Evolutionary conservation across 306 rosid species (phyloP).

Genomic region (Rosa persica): DNA sequence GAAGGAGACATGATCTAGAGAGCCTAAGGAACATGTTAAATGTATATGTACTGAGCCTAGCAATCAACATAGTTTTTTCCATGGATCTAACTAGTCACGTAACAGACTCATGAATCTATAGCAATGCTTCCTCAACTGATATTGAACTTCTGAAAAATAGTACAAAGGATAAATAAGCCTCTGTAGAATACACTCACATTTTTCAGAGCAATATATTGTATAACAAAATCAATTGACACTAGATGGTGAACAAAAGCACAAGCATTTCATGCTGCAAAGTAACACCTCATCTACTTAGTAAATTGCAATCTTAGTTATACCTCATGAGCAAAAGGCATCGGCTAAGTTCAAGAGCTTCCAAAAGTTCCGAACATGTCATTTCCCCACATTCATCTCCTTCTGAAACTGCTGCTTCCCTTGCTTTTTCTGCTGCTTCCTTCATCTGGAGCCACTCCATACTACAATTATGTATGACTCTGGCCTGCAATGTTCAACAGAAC

Average conservation of each 20-base stretch:
- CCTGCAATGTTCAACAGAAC: constrained; percentile 50
- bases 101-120: not conserved
- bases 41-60: not conserved
- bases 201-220: not conserved
- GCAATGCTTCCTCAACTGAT: constrained; percentile 3
- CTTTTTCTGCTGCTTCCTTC: constrained; percentile 88
- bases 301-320: constrained; percentile 31
- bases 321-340: constrained; percentile 84
- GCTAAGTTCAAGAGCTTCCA: constrained; percentile 98
- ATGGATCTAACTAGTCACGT: not conserved
- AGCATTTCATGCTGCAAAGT: constrained; percentile 17
- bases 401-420: constrained; percentile 63
- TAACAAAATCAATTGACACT: not conserved
- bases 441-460: constrained; percentile 88
- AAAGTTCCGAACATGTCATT: constrained; percentile 84
- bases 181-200: not conserved
- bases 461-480: constrained; percentile 78
- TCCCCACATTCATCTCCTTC: constrained; percentile 79
- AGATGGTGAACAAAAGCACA: constrained; percentile 18
- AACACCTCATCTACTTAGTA: constrained; percentile 13
- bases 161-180: not conserved
- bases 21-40: not conserved
- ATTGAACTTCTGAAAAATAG: not conserved
- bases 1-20: not conserved
- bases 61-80: not conserved